These are phyloP conservation scores for Aspergillus hiratsukae DNA, from an alignment of 2,329 filamentous ascomycete species.

Conservation along the genomic window DNA sequence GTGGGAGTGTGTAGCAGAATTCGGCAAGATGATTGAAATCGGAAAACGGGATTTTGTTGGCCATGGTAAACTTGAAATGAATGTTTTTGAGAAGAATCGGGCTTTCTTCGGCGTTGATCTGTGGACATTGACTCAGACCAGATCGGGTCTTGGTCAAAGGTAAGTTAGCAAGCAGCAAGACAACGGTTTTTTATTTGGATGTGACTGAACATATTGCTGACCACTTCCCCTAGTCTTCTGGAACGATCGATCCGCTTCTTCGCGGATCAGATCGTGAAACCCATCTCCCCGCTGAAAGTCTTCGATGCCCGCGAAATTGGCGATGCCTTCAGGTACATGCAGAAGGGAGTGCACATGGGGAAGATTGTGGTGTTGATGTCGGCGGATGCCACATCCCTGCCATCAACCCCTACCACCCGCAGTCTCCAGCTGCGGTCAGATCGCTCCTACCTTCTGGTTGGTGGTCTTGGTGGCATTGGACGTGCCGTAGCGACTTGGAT, in stretches of 20 bases:
- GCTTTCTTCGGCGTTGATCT: conserved; percentile 8
- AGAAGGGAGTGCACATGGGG: conserved; percentile 41
- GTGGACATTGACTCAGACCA: neutral
- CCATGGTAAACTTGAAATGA: conserved; percentile 2
- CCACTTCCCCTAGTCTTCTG: too few species aligned
- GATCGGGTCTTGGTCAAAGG: neutral
- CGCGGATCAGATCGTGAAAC: neutral
- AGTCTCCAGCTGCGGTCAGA: neutral
- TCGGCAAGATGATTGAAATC: conserved; percentile 11
- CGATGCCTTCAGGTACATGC: conserved; percentile 39
- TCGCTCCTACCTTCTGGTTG: conserved; percentile 32
- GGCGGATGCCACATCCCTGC: neutral
- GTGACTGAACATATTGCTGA: too few species aligned
- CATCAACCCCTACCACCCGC: neutral
- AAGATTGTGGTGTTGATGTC: conserved; percentile 32
- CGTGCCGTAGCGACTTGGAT: conserved; percentile 30
- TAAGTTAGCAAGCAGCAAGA: neutral
- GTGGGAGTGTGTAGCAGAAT: conserved; percentile 19
- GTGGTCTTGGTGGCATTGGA: conserved; percentile 40
- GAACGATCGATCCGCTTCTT: neutral
- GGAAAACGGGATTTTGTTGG: conserved; percentile 11
- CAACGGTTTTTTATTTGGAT: too few species aligned
- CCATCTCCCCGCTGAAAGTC: conserved; percentile 2
- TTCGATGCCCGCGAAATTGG: conserved; percentile 24
- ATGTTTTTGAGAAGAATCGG: conserved; percentile 6